Evolutionary conservation across 1,139 yeast genomes (phyloP).

Genomic region (Yarrowia galli): DNA sequence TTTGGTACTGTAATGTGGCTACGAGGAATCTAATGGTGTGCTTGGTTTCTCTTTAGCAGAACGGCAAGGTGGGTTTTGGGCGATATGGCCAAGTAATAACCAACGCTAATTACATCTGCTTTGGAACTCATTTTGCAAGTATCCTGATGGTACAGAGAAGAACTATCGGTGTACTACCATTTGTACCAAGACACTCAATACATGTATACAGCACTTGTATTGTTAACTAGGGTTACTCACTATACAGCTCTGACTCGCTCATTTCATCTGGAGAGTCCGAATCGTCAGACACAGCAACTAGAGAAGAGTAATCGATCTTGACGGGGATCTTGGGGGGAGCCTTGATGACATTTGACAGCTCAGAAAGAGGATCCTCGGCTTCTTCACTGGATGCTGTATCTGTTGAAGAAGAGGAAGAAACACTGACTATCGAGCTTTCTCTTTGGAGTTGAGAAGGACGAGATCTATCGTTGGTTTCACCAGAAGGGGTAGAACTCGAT

Average conservation of each 20-base stretch:
- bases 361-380: not conserved
- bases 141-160: too few relatives aligned
- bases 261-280: conserved; percentile 17
- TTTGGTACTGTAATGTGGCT: too few relatives aligned
- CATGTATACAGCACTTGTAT: not conserved
- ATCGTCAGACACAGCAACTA: conserved; percentile 4
- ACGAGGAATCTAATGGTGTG: too few relatives aligned
- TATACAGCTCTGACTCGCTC: conserved; percentile 19
- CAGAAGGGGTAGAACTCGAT: too few relatives aligned
- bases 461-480: not conserved
- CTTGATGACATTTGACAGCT: not conserved
- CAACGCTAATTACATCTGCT: too few relatives aligned
- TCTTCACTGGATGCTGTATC: not conserved
- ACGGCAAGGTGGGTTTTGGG: too few relatives aligned
- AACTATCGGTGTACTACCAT: too few relatives aligned
- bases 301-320: conserved; percentile 10
- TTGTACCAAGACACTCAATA: too few relatives aligned
- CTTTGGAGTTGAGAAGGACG: not conserved
- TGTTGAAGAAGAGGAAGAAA: not conserved
- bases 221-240: not conserved
- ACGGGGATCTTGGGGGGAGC: too few relatives aligned
- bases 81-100: too few relatives aligned
- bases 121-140: too few relatives aligned
- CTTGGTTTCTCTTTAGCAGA: too few relatives aligned
- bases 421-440: conserved; percentile 3